phyloP scores from a whole-genome alignment of 495 filamentous ascomycete species.

The Lasiosphaeria ovina region DNA sequence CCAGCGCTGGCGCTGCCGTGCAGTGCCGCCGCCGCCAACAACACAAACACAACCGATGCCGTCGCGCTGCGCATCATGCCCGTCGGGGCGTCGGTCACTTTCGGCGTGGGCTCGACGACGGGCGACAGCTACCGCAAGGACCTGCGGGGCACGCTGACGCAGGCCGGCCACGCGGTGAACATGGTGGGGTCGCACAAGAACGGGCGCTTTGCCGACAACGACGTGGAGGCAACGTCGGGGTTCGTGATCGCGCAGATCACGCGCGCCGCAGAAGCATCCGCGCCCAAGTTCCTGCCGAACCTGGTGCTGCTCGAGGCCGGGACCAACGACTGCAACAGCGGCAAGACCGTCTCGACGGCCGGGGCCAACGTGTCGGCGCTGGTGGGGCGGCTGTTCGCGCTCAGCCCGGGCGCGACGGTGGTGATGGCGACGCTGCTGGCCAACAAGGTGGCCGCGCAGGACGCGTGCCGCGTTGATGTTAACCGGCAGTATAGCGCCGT shows the following conservation, averaged over 20 bases:
- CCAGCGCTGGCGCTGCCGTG: not conserved
- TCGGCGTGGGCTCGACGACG: slow-evolving; percentile 49
- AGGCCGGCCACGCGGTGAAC: slow-evolving; percentile 35
- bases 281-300: slow-evolving; percentile 36
- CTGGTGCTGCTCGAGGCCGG: slow-evolving; percentile 40
- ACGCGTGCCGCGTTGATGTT: slow-evolving; percentile 34
- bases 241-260: slow-evolving; percentile 37
- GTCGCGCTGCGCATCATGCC: slow-evolving; percentile 48
- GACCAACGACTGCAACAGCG: slow-evolving; percentile 39
- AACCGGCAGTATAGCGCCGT: slow-evolving; percentile 35
- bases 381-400: slow-evolving; percentile 35
- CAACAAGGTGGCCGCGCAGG: slow-evolving; percentile 38
- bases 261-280: slow-evolving; percentile 28
- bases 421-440: slow-evolving; percentile 46
- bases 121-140: slow-evolving; percentile 55
- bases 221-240: slow-evolving; percentile 37
- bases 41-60: too few species aligned
- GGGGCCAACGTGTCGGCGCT: slow-evolving; percentile 35
- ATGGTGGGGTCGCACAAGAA: slow-evolving; percentile 38
- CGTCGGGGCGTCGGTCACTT: slow-evolving; percentile 59
- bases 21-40: not conserved
- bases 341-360: slow-evolving; percentile 25
- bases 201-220: slow-evolving; percentile 39
- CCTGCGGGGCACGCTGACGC: slow-evolving; percentile 37
- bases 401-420: slow-evolving; percentile 42